Conservation (phyloP, 78 protist genomes). For the Pelomyxa schiedti region DNA sequence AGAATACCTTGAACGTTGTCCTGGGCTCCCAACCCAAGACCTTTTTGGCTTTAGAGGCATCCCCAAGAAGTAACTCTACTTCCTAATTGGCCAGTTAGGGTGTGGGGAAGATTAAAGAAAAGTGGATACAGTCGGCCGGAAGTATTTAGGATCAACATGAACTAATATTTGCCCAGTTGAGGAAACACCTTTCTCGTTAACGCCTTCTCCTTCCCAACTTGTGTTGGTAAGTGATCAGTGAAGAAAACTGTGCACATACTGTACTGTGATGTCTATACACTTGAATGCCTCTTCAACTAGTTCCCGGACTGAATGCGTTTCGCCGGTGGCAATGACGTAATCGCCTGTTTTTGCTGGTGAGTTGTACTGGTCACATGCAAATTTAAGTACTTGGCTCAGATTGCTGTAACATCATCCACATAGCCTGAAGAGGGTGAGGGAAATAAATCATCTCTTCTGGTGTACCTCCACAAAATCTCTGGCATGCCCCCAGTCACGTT, state of each 20-base stretch:
- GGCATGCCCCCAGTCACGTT: constrained; percentile 86
- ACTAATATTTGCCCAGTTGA: constrained; percentile 14
- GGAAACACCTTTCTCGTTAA: constrained; percentile 43
- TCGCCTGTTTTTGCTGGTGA: constrained; percentile 67
- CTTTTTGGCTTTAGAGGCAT: constrained; percentile 62
- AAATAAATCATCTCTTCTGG: too few relatives aligned
- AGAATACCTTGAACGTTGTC: constrained; percentile 22
- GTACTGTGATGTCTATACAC: constrained; percentile 25
- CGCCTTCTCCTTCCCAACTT: constrained; percentile 68
- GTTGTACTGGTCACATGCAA: too few relatives aligned
- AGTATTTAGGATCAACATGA: constrained; percentile 21
- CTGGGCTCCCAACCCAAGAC: constrained; percentile 59
- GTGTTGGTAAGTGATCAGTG: not conserved
- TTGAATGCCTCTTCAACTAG: constrained; percentile 68
- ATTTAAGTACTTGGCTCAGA: too few relatives aligned
- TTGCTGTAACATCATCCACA: constrained; percentile 80
- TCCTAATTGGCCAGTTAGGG: constrained; percentile 82
- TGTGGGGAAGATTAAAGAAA: not conserved
- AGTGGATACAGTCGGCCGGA: not conserved
- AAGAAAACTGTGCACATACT: not conserved
- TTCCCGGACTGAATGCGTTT: constrained; percentile 66
- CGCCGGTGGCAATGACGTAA: constrained; percentile 82
- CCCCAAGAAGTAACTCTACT: constrained; percentile 78
- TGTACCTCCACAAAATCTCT: constrained; percentile 61
- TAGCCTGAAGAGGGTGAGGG: constrained; percentile 14